These are phyloP conservation scores for Acanthamoeba lenticulata DNA, from an alignment of 208 protist species.

Conservation along the genomic window DNA sequence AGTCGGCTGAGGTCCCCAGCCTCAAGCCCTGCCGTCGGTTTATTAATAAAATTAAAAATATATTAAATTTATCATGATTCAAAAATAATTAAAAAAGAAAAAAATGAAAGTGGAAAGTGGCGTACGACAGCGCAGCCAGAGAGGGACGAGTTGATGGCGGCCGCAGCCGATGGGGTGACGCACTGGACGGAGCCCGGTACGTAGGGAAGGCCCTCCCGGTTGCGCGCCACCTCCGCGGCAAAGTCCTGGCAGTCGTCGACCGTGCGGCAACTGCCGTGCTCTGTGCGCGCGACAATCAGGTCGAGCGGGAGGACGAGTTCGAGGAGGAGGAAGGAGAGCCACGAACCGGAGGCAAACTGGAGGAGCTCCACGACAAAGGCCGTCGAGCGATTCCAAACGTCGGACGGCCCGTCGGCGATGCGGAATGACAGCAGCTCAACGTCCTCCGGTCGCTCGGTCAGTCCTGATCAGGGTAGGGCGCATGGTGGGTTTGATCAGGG, in stretches of 20 bases:
- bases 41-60: background rate
- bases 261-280: background rate
- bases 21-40: background rate
- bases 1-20: background rate
- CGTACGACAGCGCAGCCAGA: background rate
- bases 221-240: background rate
- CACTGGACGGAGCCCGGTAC: conserved; percentile 21
- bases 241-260: conserved; percentile 15
- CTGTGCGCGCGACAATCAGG: background rate
- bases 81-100: background rate
- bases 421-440: background rate
- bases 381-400: background rate
- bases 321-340: background rate
- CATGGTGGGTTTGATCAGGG: background rate
- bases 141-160: background rate
- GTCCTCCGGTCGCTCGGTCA: conserved; percentile 34
- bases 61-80: background rate
- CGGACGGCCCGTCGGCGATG: background rate
- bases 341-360: background rate
- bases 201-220: conserved; percentile 10
- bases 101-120: background rate
- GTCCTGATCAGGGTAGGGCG: background rate
- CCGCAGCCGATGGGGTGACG: background rate
- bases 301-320: background rate
- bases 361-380: background rate